phyloP scores from a whole-genome alignment of 768 basidiomycete species.

The Crepidotus variabilis region DNA sequence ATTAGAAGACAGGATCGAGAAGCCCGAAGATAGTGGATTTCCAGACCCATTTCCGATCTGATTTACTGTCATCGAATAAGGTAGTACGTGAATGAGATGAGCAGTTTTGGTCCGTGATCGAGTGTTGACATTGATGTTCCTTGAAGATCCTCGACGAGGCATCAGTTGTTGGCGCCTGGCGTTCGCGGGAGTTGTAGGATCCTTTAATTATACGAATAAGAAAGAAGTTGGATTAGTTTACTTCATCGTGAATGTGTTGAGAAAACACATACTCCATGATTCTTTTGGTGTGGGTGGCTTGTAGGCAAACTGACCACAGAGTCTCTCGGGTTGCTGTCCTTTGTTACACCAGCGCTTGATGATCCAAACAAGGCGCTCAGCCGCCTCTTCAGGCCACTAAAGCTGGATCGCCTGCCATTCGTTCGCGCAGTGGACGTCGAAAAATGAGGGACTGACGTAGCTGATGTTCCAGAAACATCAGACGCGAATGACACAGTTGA shows the following conservation, averaged over 20 bases:
- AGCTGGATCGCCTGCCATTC: background rate
- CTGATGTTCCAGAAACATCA: background rate
- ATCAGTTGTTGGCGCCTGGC: background rate
- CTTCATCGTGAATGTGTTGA: background rate
- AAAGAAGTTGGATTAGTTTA: background rate
- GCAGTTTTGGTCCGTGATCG: background rate
- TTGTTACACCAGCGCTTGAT: background rate
- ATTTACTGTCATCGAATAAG: background rate
- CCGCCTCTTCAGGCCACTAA: background rate
- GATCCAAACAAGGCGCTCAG: background rate
- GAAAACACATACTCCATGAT: background rate
- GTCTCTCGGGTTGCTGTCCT: no score
- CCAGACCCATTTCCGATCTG: background rate
- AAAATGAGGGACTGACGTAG: background rate
- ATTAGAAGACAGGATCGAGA: no score
- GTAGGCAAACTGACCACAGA: no score
- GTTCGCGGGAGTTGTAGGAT: background rate
- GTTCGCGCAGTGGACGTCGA: background rate
- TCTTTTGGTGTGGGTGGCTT: background rate
- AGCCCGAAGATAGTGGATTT: background rate
- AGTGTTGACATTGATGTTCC: background rate
- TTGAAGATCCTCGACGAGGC: background rate
- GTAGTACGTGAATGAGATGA: constrained; percentile 1
- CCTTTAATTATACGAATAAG: background rate
- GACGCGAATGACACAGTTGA: background rate